Percentiles rank a stretch among this genome's conserved stretches.
phyloP scores from a whole-genome alignment of 768 basidiomycete species.

The Paxillus rubicundulus region DNA sequence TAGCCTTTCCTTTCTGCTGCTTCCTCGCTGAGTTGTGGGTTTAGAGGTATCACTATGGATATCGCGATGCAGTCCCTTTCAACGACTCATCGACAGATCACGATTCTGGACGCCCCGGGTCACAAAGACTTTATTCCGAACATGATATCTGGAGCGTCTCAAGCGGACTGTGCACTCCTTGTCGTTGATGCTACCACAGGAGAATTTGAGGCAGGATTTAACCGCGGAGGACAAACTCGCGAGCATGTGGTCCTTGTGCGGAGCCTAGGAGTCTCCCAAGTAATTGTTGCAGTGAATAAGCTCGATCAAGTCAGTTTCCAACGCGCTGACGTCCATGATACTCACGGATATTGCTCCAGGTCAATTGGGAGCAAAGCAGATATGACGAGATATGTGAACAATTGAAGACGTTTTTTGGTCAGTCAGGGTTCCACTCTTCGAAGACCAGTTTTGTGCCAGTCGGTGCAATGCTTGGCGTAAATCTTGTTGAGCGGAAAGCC shows the following conservation, averaged over 20 bases:
- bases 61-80: constrained; percentile 79
- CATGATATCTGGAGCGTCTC: constrained; percentile 98
- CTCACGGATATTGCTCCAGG: constrained; percentile 44
- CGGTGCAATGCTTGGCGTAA: constrained; percentile 86
- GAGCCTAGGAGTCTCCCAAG: constrained; percentile 87
- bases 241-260: constrained; percentile 91
- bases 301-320: constrained; percentile 70
- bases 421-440: constrained; percentile 79
- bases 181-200: constrained; percentile 89
- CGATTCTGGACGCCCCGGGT: constrained; percentile 95
- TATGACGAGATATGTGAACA: constrained; percentile 81
- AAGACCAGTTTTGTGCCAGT: constrained; percentile 88
- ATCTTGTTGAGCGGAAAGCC: constrained; percentile 56
- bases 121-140: constrained; percentile 98
- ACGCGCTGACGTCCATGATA: neutral
- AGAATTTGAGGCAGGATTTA: constrained; percentile 96
- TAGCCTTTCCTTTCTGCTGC: neutral
- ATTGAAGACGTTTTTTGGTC: constrained; percentile 76
- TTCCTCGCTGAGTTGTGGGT: constrained; percentile 7
- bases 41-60: constrained; percentile 97
- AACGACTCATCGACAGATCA: constrained; percentile 76
- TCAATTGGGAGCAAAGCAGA: constrained; percentile 79
- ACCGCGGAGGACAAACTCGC: constrained; percentile 90
- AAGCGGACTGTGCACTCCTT: constrained; percentile 92
- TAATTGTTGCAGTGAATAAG: constrained; percentile 94